Evolutionary conservation across 2,329 filamentous ascomycete genomes (phyloP), one percentile per base, ranked within the genome.

Genomic region (Davidsoniella virescens): DNA sequence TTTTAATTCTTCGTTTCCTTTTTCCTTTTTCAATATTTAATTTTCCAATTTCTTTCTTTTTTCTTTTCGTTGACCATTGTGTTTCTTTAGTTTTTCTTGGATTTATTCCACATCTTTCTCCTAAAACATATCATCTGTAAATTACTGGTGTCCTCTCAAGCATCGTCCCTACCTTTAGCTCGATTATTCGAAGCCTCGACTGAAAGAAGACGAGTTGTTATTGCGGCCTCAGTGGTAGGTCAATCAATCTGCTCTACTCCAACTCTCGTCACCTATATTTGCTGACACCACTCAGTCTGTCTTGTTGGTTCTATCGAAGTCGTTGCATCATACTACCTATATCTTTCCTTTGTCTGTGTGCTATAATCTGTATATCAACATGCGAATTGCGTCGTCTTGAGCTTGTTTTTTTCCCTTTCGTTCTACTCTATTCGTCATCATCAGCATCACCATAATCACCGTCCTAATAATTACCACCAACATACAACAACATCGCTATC

Each of bases 361-460:
- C 44, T 37, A 17, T 39, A 23, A 29, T 37, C 44, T 47, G 33
- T 37, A 25, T 38, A 33, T 47, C 44, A 37, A 47, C 17, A 47
- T 47, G 44, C 44, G 9, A 23, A 38, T 47, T 47, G 44, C 44
- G 18, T 47, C 14, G 25, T 36, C 20, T 17, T 47, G 44, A 47
- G 44, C 44, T 39, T 39, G 33, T 23, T n/a, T 20, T 7, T 39
- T 45, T 26, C n/a, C n/a, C n/a, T 33, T 37, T 37, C 33, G 33
- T 46, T 6, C 18, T n/a, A 7, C 44, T 18, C 10, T n/a, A 10
- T 8, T 23, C 18, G 14, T 16, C 7, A 44, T 44, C 36, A 47
- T 25, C 44, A 16, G 8, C 29, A 39, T 17, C 33, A 39, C 18
- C 44, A 3, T 29, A 44, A 33, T 29, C 43, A 17, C 25, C 25